Evolutionary conservation across 768 basidiomycete species (phyloP).

Genomic region (Russula foetens): DNA sequence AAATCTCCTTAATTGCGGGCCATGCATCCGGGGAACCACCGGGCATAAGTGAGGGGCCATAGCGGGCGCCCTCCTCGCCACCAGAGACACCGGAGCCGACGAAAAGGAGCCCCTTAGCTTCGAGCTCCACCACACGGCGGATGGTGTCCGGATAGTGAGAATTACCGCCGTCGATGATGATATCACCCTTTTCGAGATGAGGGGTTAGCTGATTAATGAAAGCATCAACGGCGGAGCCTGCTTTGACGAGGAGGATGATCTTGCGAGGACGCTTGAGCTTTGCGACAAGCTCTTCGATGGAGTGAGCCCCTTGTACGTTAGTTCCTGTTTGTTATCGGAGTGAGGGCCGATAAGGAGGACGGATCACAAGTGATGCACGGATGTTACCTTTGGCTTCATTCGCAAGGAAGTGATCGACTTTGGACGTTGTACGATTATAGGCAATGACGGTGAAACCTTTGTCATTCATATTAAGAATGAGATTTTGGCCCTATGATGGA

Average conservation of each 20-base stretch:
- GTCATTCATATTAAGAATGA: slow-evolving; percentile 99
- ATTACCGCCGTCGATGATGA: slow-evolving; percentile 99
- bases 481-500: slow-evolving; percentile 73
- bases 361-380: slow-evolving; percentile 25
- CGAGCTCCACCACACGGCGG: slow-evolving; percentile 88
- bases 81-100: slow-evolving; percentile 99
- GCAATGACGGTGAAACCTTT: slow-evolving; percentile 97
- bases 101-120: slow-evolving; percentile 90
- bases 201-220: slow-evolving; percentile 90
- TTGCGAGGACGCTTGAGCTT: slow-evolving; percentile 96
- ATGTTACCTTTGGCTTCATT: slow-evolving; percentile 93
- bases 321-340: slow-evolving; percentile 63
- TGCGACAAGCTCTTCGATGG: slow-evolving; percentile 79
- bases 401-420: slow-evolving; percentile 91
- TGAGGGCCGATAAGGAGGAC: slow-evolving; percentile 19
- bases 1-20: slow-evolving; percentile 96
- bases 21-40: slow-evolving; percentile 92
- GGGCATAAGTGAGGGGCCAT: slow-evolving; percentile 98
- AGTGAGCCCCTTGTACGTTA: slow-evolving; percentile 91
- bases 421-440: slow-evolving; percentile 94
- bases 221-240: slow-evolving; percentile 90
- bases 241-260: slow-evolving; percentile 98
- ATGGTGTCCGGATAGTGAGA: slow-evolving; percentile 98
- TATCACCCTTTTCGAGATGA: slow-evolving; percentile 89
- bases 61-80: slow-evolving; percentile 96